phyloP scores from a whole-genome alignment of 805 yeast genomes.

The Torulaspora franciscae region DNA sequence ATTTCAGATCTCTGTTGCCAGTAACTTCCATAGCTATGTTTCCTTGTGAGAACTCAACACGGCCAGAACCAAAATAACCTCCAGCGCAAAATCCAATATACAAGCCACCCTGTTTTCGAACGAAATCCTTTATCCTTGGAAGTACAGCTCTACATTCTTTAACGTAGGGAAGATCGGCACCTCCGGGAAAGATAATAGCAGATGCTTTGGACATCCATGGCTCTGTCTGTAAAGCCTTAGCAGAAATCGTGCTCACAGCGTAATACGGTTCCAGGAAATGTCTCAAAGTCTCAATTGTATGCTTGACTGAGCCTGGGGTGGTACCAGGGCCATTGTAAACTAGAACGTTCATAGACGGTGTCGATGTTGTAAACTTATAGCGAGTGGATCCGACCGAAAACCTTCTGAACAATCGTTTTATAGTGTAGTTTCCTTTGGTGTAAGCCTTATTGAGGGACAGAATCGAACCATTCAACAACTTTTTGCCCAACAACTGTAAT shows the following conservation, averaged over 20 bases:
- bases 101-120: slow-evolving; percentile 72
- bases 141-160: slow-evolving; percentile 65
- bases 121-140: slow-evolving; percentile 54
- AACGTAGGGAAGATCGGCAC: slow-evolving; percentile 90
- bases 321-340: slow-evolving; percentile 76
- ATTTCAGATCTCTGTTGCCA: slow-evolving; percentile 76
- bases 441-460: neutral
- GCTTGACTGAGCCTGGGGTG: slow-evolving; percentile 79
- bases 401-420: neutral
- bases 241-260: slow-evolving; percentile 71
- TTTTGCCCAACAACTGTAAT: neutral
- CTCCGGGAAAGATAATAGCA: slow-evolving; percentile 86
- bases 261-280: slow-evolving; percentile 77
- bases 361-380: neutral
- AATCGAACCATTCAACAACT: neutral
- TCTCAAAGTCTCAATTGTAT: slow-evolving; percentile 72
- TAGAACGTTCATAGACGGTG: slow-evolving; percentile 57
- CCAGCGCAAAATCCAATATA: slow-evolving; percentile 94
- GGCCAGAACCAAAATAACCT: slow-evolving; percentile 71
- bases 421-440: neutral
- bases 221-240: slow-evolving; percentile 59
- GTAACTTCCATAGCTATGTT: slow-evolving; percentile 66
- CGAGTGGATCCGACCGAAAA: neutral
- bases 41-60: slow-evolving; percentile 83
- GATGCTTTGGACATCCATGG: slow-evolving; percentile 87